phyloP scores from a whole-genome alignment of 345 rosid genomes.

The Toxicodendron radicans region DNA sequence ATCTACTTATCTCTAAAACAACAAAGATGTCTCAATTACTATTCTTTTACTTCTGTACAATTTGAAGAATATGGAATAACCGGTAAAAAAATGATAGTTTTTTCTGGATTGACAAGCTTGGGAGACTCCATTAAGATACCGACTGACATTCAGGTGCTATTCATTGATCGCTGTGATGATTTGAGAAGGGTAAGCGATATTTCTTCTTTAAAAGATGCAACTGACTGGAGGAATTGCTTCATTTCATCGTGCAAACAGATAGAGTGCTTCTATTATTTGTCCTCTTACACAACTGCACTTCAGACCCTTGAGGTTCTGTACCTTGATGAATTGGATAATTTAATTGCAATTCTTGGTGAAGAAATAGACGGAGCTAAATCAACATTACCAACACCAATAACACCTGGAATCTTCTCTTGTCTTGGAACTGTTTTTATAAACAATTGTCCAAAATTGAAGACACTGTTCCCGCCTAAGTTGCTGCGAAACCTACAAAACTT shows the following conservation, averaged over 20 bases:
- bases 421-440: not conserved
- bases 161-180: not conserved
- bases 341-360: not conserved
- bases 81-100: not conserved
- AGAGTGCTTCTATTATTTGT: not conserved
- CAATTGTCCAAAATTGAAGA: not conserved
- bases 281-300: not conserved
- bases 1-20: not conserved
- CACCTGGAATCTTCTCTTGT: not conserved
- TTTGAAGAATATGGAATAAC: accelerated
- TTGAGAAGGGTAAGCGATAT: not conserved
- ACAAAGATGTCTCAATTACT: not conserved
- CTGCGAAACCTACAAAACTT: not conserved
- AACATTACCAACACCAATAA: not conserved
- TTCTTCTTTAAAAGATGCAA: not conserved
- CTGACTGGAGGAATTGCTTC: not conserved
- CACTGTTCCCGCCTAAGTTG: not conserved
- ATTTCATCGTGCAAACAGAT: not conserved
- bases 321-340: not conserved
- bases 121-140: not conserved
- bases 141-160: not conserved
- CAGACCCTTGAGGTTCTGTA: not conserved
- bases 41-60: not conserved
- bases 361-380: not conserved
- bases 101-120: not conserved